These are phyloP conservation scores for Fusarium brevicatenulatum DNA, from an alignment of 2,329 filamentous ascomycete species.

Conservation along the genomic window DNA sequence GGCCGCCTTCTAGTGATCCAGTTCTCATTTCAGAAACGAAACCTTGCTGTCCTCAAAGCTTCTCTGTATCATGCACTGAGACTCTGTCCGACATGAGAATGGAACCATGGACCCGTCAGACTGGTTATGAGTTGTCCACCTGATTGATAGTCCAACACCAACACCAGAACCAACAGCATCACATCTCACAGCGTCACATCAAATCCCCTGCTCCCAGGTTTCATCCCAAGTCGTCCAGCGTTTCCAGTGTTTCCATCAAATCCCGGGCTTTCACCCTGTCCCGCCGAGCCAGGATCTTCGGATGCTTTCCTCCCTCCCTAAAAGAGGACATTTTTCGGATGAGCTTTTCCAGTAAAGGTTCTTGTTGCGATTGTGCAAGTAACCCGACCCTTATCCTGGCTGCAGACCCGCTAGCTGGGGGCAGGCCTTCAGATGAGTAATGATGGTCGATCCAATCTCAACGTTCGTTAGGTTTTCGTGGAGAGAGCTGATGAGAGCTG, in stretches of 20 bases:
- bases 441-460: constrained; percentile 27
- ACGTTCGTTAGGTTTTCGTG: constrained; percentile 24
- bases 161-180: background rate
- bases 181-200: constrained; percentile 4
- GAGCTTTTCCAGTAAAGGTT: constrained; percentile 28
- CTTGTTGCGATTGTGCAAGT: constrained; percentile 13
- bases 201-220: constrained; percentile 16
- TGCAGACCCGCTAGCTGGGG: constrained; percentile 10
- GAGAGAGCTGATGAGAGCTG: background rate
- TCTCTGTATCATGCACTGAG: background rate
- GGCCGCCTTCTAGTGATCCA: background rate
- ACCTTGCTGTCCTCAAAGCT: background rate
- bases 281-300: constrained; percentile 22
- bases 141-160: constrained; percentile 6
- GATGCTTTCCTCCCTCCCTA: constrained; percentile 26
- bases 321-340: constrained; percentile 15
- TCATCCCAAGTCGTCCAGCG: constrained; percentile 34
- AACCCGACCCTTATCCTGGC: constrained; percentile 5
- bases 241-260: constrained; percentile 26
- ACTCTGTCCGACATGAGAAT: constrained; percentile 7
- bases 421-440: constrained; percentile 6
- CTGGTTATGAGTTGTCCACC: constrained; percentile 6
- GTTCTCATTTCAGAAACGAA: background rate
- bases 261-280: constrained; percentile 2
- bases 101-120: constrained; percentile 12